Evolutionary conservation across 306 rosid genomes (phyloP), one percentile per base, ranked within the genome.

Genomic region (Amphicarpaea edgeworthii): DNA sequence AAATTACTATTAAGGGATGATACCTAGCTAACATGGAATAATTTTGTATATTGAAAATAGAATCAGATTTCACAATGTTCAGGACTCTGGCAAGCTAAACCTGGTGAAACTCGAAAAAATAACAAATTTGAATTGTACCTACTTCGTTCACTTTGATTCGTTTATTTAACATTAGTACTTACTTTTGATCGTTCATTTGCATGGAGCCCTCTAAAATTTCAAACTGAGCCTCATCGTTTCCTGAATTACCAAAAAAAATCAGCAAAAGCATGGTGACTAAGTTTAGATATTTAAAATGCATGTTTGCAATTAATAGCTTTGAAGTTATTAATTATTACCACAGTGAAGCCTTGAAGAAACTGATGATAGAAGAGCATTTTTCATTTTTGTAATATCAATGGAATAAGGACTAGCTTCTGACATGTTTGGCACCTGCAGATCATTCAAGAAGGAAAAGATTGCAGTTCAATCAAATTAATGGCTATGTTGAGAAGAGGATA

Each of bases 351-450:
- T 62, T 26, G 90, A 49, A 64, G 85, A 59, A 28, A 57, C 30
- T 9, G 80, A 54, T 46, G 82, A 76, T 69, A 79, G 85, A 86
- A 88, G 53, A 58, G 85, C 70, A 81, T 85, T 75, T 68, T 79
- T 87, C 89, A 85, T 88, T 32, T 59, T 71, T 65, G 49, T 51
- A 54, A 78, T 53, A 53, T 65, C 72, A 41, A 26, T 26, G 43
- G 73, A 40, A 61, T 17, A 46, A 70, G 70, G 47, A 76, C 57
- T 21, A 66, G 63, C 30, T 19, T 54, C 73, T 59, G 73, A 81
- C 55, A 57, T 68, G 71, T 49, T 47, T 54, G 67, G 37, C 28
- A 62, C 67, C 70, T 60, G 42, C 77, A 58, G 15, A 73, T 21
- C 70, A 72, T 53, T 53, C 43, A 41, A 42, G 43, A 57, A 26